phyloP scores from a whole-genome alignment of 1,284 basidiomycete species.

The Chalciporus sp. region DNA sequence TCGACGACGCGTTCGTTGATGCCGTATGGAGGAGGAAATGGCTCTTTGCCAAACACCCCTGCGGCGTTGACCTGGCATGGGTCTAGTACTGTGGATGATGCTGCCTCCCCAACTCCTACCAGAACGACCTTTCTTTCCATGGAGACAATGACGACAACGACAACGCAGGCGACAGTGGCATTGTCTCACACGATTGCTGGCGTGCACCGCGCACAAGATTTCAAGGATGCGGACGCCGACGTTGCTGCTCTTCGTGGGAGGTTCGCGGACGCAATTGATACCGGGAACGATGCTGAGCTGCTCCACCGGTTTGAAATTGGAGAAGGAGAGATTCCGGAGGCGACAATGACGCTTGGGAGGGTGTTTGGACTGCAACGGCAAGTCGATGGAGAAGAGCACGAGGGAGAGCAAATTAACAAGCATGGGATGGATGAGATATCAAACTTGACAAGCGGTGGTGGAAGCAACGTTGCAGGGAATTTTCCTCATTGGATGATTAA shows the following conservation, averaged over 20 bases:
- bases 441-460: constrained; percentile 38
- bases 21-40: not conserved
- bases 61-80: not conserved
- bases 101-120: constrained; percentile 14
- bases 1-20: not conserved
- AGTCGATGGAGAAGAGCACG: not conserved
- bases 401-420: constrained; percentile 7
- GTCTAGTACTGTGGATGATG: not conserved
- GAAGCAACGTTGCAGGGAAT: constrained; percentile 32
- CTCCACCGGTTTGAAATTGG: constrained; percentile 63
- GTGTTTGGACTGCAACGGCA: not conserved
- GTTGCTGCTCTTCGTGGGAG: constrained; percentile 57
- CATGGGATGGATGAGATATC: constrained; percentile 51
- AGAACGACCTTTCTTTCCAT: constrained; percentile 8
- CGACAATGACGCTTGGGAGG: constrained; percentile 57
- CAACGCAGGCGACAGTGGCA: not conserved
- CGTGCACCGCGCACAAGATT: constrained; percentile 52
- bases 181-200: constrained; percentile 32
- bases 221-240: constrained; percentile 55
- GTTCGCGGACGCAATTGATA: constrained; percentile 58
- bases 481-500: constrained; percentile 78
- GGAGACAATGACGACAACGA: not conserved
- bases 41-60: not conserved
- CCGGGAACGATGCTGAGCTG: constrained; percentile 65
- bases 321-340: constrained; percentile 74